Evolutionary conservation across 1,139 yeast species (phyloP).

Genomic region (Magnusiomyces ingens): DNA sequence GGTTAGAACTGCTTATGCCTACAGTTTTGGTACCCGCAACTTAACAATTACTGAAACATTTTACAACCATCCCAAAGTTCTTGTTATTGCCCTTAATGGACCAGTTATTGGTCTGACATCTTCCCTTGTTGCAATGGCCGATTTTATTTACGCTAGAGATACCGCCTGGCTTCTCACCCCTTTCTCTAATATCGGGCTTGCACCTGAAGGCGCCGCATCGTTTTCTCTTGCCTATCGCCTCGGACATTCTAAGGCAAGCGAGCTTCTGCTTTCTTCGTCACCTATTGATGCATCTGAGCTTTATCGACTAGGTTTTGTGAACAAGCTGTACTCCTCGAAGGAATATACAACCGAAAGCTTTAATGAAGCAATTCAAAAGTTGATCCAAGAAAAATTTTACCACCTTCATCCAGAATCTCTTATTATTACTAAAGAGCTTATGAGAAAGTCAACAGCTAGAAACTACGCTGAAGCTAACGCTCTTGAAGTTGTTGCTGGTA

Average conservation of each 20-base stretch:
- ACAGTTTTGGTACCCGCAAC: constrained; percentile 61
- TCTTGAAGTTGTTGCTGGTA: constrained; percentile 61
- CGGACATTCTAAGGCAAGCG: constrained; percentile 69
- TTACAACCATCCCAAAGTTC: constrained; percentile 62
- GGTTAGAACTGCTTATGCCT: constrained; percentile 36
- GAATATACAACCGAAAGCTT: constrained; percentile 49
- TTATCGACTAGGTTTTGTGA: constrained; percentile 52
- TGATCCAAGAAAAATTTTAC: constrained; percentile 35
- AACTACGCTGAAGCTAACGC: constrained; percentile 49
- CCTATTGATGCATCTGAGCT: constrained; percentile 61
- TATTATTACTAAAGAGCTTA: constrained; percentile 53
- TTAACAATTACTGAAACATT: constrained; percentile 62
- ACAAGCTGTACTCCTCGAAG: constrained; percentile 46
- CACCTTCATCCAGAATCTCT: constrained; percentile 53
- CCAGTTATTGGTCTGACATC: constrained; percentile 80
- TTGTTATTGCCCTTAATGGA: constrained; percentile 75
- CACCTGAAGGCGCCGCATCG: constrained; percentile 75
- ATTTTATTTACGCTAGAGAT: constrained; percentile 65
- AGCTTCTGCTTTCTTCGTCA: constrained; percentile 63
- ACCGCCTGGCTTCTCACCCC: constrained; percentile 63
- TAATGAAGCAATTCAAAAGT: constrained; percentile 47
- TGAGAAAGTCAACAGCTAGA: constrained; percentile 33
- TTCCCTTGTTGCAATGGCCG: constrained; percentile 68
- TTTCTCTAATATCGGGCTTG: constrained; percentile 76
- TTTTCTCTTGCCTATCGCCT: constrained; percentile 61